Evolutionary conservation across 345 rosid genomes (phyloP), one percentile per base, ranked within the genome.

Genomic region (Populus pruinosa): DNA sequence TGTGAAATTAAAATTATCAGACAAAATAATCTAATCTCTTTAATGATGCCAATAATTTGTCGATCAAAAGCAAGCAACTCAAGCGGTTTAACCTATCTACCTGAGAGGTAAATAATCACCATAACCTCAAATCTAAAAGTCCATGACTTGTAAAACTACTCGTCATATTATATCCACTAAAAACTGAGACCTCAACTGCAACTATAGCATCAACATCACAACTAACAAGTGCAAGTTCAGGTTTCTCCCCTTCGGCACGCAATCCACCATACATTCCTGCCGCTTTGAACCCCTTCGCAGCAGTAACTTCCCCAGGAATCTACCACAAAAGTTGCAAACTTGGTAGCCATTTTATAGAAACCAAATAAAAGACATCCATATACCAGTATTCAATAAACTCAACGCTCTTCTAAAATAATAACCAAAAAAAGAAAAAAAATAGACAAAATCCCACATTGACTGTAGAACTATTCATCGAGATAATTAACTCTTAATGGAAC

Each of bases 251-350:
- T 82, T 87, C 80, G 76, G 97, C 98, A 61, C 95, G 90, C 83
- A 96, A 84, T 10, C 98, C 95, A 35, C 90, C 97, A 88, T 87
- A 92, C 67, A 92, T 86, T 29, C 97, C 97, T 18, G 92, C 88
- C 65, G 99, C 97, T 77, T 86, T 88, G 76, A 96, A 93, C 61
- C 98, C 99, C 83, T 87, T 91, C 0, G 99, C 93, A 62, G 99
- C 98, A 25, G 97, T 91, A 77, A 96, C 97, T 71, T 98, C 97
- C 47, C 98, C 98, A 0, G 95, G 87, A 82, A 92, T 84, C 98
- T 96, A 76, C 36, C 50, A 27, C 53, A 29, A 2, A 56, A 70
- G 39, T 38, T 73, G 39, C 23, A n/a, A 62, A 69, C 31, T 14
- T 59, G 53, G 29, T 59, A 10, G n/a, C 63, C 27, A 59, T 59